phyloP scores from a whole-genome alignment of 2,329 filamentous ascomycete species.

The Elsinoe ampelina region DNA sequence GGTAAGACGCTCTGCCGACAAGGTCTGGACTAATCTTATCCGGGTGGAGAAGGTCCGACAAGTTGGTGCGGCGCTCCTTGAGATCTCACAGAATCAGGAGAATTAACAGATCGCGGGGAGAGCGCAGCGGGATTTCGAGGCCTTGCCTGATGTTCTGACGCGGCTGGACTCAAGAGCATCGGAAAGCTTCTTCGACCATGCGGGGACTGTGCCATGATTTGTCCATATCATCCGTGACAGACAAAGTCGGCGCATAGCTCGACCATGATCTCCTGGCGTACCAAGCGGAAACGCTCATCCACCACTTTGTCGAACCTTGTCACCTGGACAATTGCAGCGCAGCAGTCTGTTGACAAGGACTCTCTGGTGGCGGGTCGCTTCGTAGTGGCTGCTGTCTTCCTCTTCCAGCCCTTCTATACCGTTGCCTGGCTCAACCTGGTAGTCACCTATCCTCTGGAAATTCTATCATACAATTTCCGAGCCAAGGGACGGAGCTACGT shows the following conservation, averaged over 20 bases:
- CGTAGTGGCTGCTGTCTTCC: not conserved
- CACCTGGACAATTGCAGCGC: not conserved
- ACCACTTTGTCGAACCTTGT: not conserved
- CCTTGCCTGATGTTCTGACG: not conserved
- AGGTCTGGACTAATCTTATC: not conserved
- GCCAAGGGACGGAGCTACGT: not conserved
- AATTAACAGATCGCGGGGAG: not conserved
- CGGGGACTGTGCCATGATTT: not conserved
- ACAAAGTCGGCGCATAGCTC: not conserved
- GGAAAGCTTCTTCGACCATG: not conserved
- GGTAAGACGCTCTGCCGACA: not conserved
- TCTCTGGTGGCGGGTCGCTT: not conserved
- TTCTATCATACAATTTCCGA: not conserved
- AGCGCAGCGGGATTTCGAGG: not conserved
- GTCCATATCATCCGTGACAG: not conserved
- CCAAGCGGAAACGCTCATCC: not conserved
- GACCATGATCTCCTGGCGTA: not conserved
- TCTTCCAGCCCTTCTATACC: not conserved
- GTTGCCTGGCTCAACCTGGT: not conserved
- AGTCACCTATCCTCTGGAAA: slow-evolving; percentile 1
- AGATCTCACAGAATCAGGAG: not conserved
- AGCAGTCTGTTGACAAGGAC: not conserved
- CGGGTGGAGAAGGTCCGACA: not conserved
- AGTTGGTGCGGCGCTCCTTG: not conserved
- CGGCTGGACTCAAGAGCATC: not conserved